Evolutionary conservation across 805 yeast genomes (phyloP).

Genomic region (Metschnikowia lunata): DNA sequence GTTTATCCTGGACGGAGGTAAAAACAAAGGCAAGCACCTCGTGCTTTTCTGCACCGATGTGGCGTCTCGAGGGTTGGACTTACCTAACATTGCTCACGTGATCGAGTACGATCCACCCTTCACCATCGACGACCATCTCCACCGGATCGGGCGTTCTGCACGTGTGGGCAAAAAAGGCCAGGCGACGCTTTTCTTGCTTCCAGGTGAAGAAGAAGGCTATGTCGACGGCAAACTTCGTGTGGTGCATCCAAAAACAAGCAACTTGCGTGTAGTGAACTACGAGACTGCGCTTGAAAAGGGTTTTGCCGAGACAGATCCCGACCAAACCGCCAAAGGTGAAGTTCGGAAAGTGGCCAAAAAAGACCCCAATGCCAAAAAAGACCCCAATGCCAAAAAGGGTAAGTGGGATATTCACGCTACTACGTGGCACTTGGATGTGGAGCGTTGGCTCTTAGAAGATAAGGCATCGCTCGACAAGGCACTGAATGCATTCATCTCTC

Average conservation of each 20-base stretch:
- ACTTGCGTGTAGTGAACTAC: conserved; percentile 30
- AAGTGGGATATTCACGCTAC: conserved; percentile 95
- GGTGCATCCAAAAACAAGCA: conserved; percentile 38
- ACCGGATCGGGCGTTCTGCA: conserved; percentile 96
- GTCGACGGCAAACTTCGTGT: conserved; percentile 46
- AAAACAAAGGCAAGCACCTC: conserved; percentile 44
- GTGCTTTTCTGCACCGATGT: conserved; percentile 94
- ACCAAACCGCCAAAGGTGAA: conserved; percentile 15
- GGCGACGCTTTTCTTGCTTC: conserved; percentile 74
- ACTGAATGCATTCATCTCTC: conserved; percentile 78
- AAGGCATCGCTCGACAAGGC: conserved; percentile 59
- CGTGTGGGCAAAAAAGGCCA: conserved; percentile 89
- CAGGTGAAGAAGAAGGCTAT: conserved; percentile 87
- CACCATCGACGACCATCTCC: conserved; percentile 89
- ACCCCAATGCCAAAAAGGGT: conserved; percentile 36
- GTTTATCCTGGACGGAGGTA: conserved; percentile 43
- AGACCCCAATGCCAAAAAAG: conserved; percentile 33
- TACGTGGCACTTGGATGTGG: conserved; percentile 89
- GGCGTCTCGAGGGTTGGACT: conserved; percentile 93
- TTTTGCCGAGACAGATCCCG: conserved; percentile 25
- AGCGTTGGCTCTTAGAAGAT: conserved; percentile 80
- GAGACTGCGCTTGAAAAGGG: conserved; percentile 31
- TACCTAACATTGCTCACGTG: conserved; percentile 80
- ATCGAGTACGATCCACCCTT: conserved; percentile 95
- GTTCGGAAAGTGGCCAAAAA: conserved; percentile 5